These are phyloP conservation scores for Aspergillus quadrilineatus DNA, from an alignment of 2,329 filamentous ascomycete species.

Conservation along the genomic window DNA sequence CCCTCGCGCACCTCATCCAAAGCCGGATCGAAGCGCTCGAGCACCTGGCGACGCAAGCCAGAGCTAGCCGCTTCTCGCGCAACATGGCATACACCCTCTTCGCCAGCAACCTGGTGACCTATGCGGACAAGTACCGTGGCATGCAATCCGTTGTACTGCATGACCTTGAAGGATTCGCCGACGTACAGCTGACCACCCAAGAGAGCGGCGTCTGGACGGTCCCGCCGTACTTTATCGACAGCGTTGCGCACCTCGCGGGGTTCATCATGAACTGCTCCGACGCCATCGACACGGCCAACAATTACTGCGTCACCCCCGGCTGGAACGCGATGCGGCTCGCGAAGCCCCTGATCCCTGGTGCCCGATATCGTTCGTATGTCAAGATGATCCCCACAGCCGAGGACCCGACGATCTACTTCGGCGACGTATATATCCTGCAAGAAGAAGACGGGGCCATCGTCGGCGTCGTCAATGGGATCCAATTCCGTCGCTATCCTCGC, in stretches of 20 bases:
- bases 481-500: conserved; percentile 36
- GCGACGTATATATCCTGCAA: conserved; percentile 43
- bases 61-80: conserved; percentile 28
- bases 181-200: conserved; percentile 26
- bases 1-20: conserved; percentile 21
- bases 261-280: conserved; percentile 13
- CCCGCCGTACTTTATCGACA: conserved; percentile 19
- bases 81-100: conserved; percentile 40
- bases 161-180: conserved; percentile 31
- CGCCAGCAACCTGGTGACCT: conserved; percentile 26
- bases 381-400: conserved; percentile 31
- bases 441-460: conserved; percentile 28
- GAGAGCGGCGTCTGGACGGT: conserved; percentile 28
- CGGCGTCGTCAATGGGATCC: conserved; percentile 31
- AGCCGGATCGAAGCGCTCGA: conserved; percentile 27
- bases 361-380: conserved; percentile 33
- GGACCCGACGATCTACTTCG: conserved; percentile 33
- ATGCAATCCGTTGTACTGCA: conserved; percentile 34
- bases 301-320: conserved; percentile 10
- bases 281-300: conserved; percentile 3
- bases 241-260: conserved; percentile 10
- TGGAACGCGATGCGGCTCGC: conserved; percentile 25
- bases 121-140: conserved; percentile 31
- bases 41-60: conserved; percentile 25
- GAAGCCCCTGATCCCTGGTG: conserved; percentile 23